phyloP scores from a whole-genome alignment of 495 filamentous ascomycete genomes.

The Tuber borchii region DNA sequence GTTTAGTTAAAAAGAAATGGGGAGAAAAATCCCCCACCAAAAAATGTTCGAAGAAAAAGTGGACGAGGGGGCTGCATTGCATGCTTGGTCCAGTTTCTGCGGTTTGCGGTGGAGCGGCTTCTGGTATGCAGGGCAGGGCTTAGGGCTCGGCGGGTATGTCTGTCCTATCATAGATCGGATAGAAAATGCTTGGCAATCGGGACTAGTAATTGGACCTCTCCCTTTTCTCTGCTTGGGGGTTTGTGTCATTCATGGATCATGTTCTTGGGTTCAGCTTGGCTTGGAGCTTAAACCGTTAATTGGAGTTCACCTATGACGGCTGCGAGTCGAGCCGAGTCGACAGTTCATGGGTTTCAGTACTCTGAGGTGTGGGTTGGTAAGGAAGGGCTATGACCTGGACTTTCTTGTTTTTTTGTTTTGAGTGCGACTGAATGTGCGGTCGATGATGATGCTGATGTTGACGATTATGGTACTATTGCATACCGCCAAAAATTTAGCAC shows the following conservation, averaged over 20 bases:
- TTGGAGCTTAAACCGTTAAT: neutral
- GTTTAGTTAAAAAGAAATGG: no score
- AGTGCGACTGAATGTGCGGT: neutral
- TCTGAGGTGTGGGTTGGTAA: neutral
- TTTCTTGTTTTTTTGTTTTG: neutral
- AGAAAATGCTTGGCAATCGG: neutral
- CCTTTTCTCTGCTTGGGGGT: neutral
- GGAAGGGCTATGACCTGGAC: neutral
- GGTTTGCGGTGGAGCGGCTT: neutral
- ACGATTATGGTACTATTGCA: no score
- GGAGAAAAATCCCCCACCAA: neutral
- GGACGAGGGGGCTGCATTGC: neutral
- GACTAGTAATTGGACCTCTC: neutral
- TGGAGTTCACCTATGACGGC: neutral
- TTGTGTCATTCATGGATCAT: neutral
- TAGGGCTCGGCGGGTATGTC: neutral
- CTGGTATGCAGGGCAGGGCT: neutral
- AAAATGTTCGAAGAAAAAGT: neutral
- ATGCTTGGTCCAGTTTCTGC: neutral
- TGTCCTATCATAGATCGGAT: neutral
- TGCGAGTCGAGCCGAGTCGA: neutral
- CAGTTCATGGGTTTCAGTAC: neutral
- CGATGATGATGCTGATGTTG: neutral
- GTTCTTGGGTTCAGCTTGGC: neutral
- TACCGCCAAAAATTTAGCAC: no score